Evolutionary conservation across 1,139 yeast species (phyloP), one percentile per base, ranked within the genome.

Genomic region (Lodderomyces jiufengensis): DNA sequence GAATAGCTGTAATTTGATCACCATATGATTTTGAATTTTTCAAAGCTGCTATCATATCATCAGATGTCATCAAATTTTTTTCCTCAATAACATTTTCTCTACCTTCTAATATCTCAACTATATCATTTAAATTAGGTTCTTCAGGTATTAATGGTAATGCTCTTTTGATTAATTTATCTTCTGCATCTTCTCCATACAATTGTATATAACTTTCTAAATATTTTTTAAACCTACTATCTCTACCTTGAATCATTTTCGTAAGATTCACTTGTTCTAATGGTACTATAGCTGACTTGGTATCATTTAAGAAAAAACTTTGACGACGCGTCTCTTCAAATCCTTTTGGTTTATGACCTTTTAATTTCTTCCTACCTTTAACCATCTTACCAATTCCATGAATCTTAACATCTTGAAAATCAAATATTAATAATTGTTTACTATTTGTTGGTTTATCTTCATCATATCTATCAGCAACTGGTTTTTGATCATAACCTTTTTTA

Each of bases 391-490:
- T 60, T 2, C 71, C 66, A 40, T 67, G 67, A 2, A 68, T 47
- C 33, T 63, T 62, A 23, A 87, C 86, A 57, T 88, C 96, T 13
- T 77, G 68, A 54, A 88, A 86, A 49, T 84, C 95, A 54, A 88
- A 83, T 2, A 87, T 67, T 20, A 88, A 63, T 3, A 85, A 50
- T 46, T 81, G 87, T 23, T 9, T 51, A 42, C 20, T 51, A 44
- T 3, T 52, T 48, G n/a, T 55, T 54, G 36, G 58, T 60, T 24
- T 54, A 50, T 27, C 43, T 40, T 43, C 50, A 33, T 54, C 61
- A 33, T 62, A 65, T 9, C 59, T 61, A 31, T 62, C 60, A 35
- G 62, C 67, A 4, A 61, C 47, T 3, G 59, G 45, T 5, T 50
- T 52, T 5, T 69, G 71, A 44, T 54, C 61, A 59, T 55, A 73